Base-by-base conservation (phyloP, 1,284 basidiomycete species). In the Moniliella sp. region DNA sequence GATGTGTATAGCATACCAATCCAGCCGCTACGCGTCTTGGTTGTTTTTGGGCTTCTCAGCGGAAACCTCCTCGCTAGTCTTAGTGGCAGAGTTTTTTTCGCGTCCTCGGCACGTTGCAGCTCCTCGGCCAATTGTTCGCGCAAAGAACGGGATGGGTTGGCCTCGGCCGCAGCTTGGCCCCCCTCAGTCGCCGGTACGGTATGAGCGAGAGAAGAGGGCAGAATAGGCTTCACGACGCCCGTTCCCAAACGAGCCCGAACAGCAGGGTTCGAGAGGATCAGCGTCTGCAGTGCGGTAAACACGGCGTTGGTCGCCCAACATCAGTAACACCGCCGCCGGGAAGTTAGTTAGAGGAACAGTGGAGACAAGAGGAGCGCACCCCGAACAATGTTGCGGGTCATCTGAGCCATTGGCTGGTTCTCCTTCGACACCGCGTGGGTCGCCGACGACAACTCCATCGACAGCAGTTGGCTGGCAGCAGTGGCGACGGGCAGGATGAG, bases 401-500 rank as follows among this genome's bases (percentile, higher is more conserved):
- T n/a, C 34, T 76, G 61, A 27, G 59, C 80, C 76, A 14, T 68
- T 71, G 54, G 72, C 69, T 18, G 65, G 31, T 19, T 37, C 69
- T 62, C 45, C 66, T 57, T 34, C 31, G 33, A 31, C 5, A 27
- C 32, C 4, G 42, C 19, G 18, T 4, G 47, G 48, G 42, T 70
- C 69, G 44, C 75, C 62, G 58, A 78, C 75, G 40, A 69, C 67
- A 39, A 69, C 68, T 25, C 73, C 40, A 71, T 76, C 46, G 3
- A 52, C 23, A 70, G 36, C 36, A 84, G 75, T 36, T 82, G 76
- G 21, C 21, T 23, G 21, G 21, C 21, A 23, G 21, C 21, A n/a
- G n/a, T n/a, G n/a, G n/a, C n/a, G n/a, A n/a, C n/a, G 0, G 88
- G 86, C 25, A 93, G 64, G 13, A 78, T 65, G 47, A 71, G 79